These are phyloP conservation scores for Fusarium falciforme DNA, from an alignment of 2,329 filamentous ascomycete genomes.

Conservation along the genomic window DNA sequence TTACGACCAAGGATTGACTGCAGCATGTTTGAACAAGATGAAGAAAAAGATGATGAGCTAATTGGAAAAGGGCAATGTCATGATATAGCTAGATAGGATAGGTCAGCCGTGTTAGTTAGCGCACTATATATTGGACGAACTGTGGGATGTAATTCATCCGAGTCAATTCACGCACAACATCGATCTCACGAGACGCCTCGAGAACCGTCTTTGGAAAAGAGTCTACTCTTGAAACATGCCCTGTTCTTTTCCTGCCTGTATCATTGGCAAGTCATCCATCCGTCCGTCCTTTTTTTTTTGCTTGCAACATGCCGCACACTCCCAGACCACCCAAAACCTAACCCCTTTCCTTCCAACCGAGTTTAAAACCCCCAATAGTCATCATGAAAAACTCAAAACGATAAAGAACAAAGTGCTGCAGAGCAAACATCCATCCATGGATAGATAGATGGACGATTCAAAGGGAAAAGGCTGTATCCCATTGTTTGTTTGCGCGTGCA, in stretches of 20 bases:
- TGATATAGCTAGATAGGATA: conserved; percentile 20
- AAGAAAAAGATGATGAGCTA: not conserved
- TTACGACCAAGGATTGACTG: conserved; percentile 24
- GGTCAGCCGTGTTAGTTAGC: conserved; percentile 10
- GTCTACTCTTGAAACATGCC: not conserved
- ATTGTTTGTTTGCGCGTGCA: conserved; percentile 3
- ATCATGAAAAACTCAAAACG: conserved; percentile 12
- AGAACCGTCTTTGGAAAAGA: not conserved
- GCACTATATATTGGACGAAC: not conserved
- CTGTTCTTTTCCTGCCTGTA: conserved; percentile 4
- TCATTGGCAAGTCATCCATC: not conserved
- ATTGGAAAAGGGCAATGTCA: not conserved
- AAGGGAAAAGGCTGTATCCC: not conserved
- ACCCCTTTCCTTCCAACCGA: not conserved
- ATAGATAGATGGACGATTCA: not conserved
- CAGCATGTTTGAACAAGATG: not conserved
- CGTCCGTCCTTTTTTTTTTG: conserved; percentile 16
- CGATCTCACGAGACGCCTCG: not conserved
- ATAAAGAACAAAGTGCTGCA: conserved; percentile 8
- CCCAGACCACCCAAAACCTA: conserved; percentile 1
- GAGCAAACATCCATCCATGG: not conserved
- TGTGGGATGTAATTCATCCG: conserved; percentile 7
- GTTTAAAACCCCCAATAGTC: not conserved
- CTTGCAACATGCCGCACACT: conserved; percentile 13
- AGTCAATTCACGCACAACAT: not conserved